phyloP scores from a whole-genome alignment of 192 early-diverging fungal species.

The Rhizoclosmatium sp. region DNA sequence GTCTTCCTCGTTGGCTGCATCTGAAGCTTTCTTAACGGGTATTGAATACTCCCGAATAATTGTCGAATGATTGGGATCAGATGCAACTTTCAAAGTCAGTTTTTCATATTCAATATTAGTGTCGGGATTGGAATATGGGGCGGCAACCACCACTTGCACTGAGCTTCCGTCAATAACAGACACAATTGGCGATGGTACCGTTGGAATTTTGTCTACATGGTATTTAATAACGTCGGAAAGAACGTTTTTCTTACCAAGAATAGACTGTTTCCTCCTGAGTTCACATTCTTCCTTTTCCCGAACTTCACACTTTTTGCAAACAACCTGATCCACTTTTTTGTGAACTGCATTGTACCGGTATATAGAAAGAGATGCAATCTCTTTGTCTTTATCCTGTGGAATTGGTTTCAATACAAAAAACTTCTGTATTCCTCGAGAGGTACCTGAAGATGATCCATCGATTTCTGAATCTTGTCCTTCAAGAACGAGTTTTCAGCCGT shows the following conservation, averaged over 20 bases:
- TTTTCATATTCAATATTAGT: conserved; percentile 22
- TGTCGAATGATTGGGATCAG: conserved; percentile 8
- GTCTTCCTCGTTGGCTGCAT: neutral
- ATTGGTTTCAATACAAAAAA: neutral
- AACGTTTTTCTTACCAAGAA: conserved; percentile 32
- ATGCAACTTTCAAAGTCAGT: conserved; percentile 23
- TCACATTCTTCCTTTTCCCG: conserved; percentile 55
- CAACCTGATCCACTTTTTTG: conserved; percentile 45
- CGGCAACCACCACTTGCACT: conserved; percentile 32
- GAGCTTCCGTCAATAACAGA: conserved; percentile 21
- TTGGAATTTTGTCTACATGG: conserved; percentile 41
- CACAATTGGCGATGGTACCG: conserved; percentile 16
- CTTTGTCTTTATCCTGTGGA: conserved; percentile 63
- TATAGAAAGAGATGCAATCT: conserved; percentile 65
- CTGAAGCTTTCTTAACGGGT: conserved; percentile 16
- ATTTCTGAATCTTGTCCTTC: conserved; percentile 45
- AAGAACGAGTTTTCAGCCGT: conserved; percentile 53
- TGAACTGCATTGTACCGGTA: conserved; percentile 71
- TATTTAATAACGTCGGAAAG: neutral
- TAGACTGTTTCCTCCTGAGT: conserved; percentile 38
- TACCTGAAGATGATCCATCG: conserved; percentile 55
- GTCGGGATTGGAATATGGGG: conserved; percentile 16
- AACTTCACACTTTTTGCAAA: conserved; percentile 57
- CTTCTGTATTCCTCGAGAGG: neutral
- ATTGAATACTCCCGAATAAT: conserved; percentile 16